Conservation (phyloP, 805 yeast genomes). For the Candida tibetensis region DNA sequence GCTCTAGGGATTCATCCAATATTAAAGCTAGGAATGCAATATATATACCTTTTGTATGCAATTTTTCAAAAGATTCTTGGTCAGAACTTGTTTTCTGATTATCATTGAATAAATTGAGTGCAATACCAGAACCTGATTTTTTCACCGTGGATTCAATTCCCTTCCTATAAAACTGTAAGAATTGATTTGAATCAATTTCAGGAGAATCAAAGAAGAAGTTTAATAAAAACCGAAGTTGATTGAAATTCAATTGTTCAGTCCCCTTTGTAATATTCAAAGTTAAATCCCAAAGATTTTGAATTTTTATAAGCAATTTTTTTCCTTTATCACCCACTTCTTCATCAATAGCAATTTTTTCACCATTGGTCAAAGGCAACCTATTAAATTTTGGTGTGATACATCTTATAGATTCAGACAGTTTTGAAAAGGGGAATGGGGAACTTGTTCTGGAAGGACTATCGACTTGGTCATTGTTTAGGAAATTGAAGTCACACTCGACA, state of each 20-base stretch:
- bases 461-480: slow-evolving; percentile 27
- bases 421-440: slow-evolving; percentile 7
- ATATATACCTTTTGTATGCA: slow-evolving; percentile 25
- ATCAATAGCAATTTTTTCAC: slow-evolving; percentile 1
- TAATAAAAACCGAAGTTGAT: slow-evolving; percentile 29
- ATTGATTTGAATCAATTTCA: slow-evolving; percentile 21
- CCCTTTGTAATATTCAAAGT: slow-evolving; percentile 18
- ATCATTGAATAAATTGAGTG: slow-evolving; percentile 5
- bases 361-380: neutral
- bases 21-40: slow-evolving; percentile 30
- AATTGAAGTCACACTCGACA: slow-evolving; percentile 37
- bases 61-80: slow-evolving; percentile 12
- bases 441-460: slow-evolving; percentile 4
- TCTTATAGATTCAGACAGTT: neutral
- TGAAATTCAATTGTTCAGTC: slow-evolving; percentile 17
- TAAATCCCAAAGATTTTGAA: slow-evolving; percentile 29
- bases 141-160: slow-evolving; percentile 21
- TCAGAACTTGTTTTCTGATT: slow-evolving; percentile 11
- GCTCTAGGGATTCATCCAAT: slow-evolving; percentile 29
- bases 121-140: slow-evolving; percentile 15
- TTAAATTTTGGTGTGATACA: neutral
- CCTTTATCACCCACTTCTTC: slow-evolving; percentile 5
- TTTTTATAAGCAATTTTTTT: slow-evolving; percentile 12
- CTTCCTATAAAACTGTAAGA: slow-evolving; percentile 23
- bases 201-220: slow-evolving; percentile 24